Conservation (phyloP, 23 red algal genomes). For the Gracilaria vermiculophylla region DNA sequence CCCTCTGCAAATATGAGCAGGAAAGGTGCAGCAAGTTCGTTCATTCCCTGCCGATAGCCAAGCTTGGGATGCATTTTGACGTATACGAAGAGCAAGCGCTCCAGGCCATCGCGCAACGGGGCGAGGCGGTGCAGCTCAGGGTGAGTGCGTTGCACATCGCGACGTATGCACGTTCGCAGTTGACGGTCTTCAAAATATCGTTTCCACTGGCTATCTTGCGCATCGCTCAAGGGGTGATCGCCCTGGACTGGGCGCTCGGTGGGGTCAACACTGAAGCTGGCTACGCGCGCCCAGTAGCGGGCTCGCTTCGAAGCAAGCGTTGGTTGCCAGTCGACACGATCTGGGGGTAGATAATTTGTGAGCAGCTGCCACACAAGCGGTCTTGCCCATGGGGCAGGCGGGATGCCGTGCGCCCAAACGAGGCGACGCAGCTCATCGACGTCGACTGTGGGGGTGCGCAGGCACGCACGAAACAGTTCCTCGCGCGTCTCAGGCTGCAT, state of each 20-base stretch:
- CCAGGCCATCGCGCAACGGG: constrained; percentile 30
- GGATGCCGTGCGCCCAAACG: constrained; percentile 69
- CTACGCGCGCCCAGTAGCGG: constrained; percentile 42
- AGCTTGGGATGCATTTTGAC: constrained; percentile 53
- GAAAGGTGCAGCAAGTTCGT: constrained; percentile 75
- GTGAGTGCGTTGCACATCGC: constrained; percentile 67
- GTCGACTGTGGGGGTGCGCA: constrained; percentile 50
- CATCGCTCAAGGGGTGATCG: constrained; percentile 76
- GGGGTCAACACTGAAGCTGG: constrained; percentile 44
- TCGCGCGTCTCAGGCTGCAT: constrained; percentile 15
- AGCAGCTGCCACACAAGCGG: constrained; percentile 66
- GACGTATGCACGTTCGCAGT: constrained; percentile 41
- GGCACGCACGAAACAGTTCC: constrained; percentile 45
- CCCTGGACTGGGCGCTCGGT: constrained; percentile 17
- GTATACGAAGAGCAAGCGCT: constrained; percentile 76
- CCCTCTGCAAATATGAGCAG: constrained; percentile 64
- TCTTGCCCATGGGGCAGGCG: constrained; percentile 33
- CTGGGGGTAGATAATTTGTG: constrained; percentile 36
- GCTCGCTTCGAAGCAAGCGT: constrained; percentile 23
- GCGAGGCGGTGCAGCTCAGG: constrained; percentile 44
- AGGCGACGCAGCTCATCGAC: constrained; percentile 60
- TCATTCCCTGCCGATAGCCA: constrained; percentile 87
- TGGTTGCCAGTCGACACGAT: constrained; percentile 52
- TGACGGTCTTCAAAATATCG: constrained; percentile 60
- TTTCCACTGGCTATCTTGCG: constrained; percentile 41